A percentile compares a stretch with the other conserved stretches of the same genome.
These are phyloP conservation scores for Cyclospora cayetanensis DNA, from an alignment of 169 alveolate genomes.

Conservation along the genomic window DNA sequence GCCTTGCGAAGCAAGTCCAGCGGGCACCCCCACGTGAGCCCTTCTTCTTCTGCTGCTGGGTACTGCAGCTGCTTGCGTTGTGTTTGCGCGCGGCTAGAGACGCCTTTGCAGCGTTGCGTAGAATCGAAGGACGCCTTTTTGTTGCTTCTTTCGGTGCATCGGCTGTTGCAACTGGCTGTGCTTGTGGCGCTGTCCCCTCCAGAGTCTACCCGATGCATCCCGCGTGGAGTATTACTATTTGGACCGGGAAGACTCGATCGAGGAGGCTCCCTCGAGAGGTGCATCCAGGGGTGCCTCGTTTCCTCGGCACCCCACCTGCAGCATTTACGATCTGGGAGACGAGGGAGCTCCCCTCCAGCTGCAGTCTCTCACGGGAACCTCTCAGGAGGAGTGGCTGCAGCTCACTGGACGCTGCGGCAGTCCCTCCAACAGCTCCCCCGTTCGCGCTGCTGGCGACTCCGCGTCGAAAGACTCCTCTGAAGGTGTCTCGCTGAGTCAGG, in stretches of 20 bases:
- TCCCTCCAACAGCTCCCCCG: background rate
- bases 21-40: background rate
- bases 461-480: no score
- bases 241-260: background rate
- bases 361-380: conserved; percentile 3
- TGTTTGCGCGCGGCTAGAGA: background rate
- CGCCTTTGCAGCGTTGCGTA: background rate
- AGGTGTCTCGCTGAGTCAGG: no score
- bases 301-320: conserved; percentile 14
- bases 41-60: background rate
- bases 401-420: conserved; percentile 24
- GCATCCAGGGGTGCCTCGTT: background rate
- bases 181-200: background rate
- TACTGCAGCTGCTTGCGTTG: background rate
- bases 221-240: background rate
- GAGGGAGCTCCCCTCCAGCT: background rate
- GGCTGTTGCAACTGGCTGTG: background rate
- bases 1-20: background rate
- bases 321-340: background rate
- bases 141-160: background rate
- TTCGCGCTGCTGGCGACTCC: no score
- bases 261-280: no score
- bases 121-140: background rate
- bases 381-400: conserved; percentile 21
- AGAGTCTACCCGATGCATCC: background rate